A percentile compares a stretch with the other conserved stretches of the same genome.
Evolutionary conservation across 2,329 filamentous ascomycete genomes (phyloP).

Genomic region (Metarhizium album): DNA sequence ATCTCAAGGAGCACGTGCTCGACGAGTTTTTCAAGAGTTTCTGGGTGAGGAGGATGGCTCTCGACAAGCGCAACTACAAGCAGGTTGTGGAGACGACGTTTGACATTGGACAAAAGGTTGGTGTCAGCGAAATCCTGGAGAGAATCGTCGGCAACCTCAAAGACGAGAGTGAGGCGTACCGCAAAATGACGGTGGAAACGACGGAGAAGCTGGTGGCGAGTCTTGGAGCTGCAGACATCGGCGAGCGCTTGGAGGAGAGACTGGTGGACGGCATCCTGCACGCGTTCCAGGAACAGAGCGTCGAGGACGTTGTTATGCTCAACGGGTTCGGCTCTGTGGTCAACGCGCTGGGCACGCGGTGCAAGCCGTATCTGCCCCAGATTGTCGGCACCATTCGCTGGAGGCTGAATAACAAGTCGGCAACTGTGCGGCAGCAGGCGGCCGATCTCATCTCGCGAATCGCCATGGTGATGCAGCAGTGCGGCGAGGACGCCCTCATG

Average conservation of each 20-base stretch:
- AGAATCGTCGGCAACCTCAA: conserved; percentile 91
- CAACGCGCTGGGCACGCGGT: conserved; percentile 83
- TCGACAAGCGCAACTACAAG: conserved; percentile 95
- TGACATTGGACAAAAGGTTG: conserved; percentile 95
- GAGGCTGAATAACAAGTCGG: conserved; percentile 95
- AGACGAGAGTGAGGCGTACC: conserved; percentile 94
- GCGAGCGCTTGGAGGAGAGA: conserved; percentile 82
- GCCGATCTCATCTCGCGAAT: conserved; percentile 95
- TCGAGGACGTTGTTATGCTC: conserved; percentile 90
- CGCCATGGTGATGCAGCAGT: conserved; percentile 98
- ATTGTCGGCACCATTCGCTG: conserved; percentile 95
- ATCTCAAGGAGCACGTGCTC: conserved; percentile 89
- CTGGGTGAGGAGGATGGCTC: conserved; percentile 92
- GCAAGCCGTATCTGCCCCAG: conserved; percentile 93
- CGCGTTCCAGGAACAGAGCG: conserved; percentile 95
- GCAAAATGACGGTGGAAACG: conserved; percentile 98
- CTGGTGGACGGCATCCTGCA: conserved; percentile 92
- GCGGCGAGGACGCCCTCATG: conserved; percentile 90
- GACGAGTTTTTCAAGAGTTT: conserved; percentile 98
- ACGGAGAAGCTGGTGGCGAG: conserved; percentile 93
- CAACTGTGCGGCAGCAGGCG: conserved; percentile 91
- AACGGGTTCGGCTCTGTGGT: conserved; percentile 98
- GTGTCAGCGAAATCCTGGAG: conserved; percentile 88
- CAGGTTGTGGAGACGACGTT: conserved; percentile 98
- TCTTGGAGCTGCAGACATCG: conserved; percentile 86